Evolutionary conservation across 306 rosid species (phyloP).

Genomic region (Trifolium pratense): DNA sequence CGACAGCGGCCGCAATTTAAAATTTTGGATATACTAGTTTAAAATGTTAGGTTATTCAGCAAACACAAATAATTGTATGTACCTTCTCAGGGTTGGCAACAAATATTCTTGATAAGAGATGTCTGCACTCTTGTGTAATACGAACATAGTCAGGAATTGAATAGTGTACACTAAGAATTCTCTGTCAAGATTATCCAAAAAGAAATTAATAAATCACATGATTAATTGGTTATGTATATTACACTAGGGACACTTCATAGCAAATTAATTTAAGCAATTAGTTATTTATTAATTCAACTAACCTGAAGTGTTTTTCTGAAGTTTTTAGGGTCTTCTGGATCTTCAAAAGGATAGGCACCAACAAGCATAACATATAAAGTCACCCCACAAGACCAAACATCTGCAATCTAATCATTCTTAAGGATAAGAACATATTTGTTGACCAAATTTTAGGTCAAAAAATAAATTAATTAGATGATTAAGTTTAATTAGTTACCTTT

Average conservation of each 20-base stretch:
- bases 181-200: constrained; percentile 59
- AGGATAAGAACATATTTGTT: constrained; percentile 32
- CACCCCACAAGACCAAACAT: constrained; percentile 99
- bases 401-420: constrained; percentile 77
- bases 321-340: constrained; percentile 91
- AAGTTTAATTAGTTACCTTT: constrained; percentile 55
- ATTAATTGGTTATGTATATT: constrained; percentile 23
- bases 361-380: constrained; percentile 98
- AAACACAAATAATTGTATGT: constrained; percentile 24
- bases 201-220: constrained; percentile 1
- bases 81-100: constrained; percentile 91
- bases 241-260: background rate
- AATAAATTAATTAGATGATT: background rate
- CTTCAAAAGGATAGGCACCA: constrained; percentile 99
- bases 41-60: background rate
- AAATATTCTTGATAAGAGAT: constrained; percentile 84
- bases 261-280: constrained; percentile 6
- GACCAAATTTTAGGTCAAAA: constrained; percentile 40
- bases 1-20: background rate
- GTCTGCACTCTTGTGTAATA: constrained; percentile 71
- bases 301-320: constrained; percentile 97
- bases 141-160: constrained; percentile 88
- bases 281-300: constrained; percentile 34
- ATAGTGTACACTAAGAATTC: constrained; percentile 90
- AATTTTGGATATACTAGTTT: background rate